Evolutionary conservation across 805 yeast genomes (phyloP).

Genomic region (Candida dendrica): DNA sequence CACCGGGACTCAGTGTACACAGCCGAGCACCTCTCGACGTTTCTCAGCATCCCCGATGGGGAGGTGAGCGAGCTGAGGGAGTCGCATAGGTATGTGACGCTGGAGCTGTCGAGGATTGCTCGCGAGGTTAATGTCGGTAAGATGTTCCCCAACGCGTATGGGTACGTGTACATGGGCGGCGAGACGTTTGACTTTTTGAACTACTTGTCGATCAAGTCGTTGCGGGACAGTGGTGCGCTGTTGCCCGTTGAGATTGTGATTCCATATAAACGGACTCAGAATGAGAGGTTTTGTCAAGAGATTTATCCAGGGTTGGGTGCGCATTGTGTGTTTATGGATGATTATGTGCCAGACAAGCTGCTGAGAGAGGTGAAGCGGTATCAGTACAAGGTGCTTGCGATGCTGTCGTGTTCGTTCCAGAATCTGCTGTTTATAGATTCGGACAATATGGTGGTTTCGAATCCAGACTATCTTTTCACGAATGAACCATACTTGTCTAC

Average conservation of each 20-base stretch:
- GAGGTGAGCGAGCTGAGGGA: conserved; percentile 4
- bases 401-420: conserved; percentile 69
- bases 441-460: conserved; percentile 57
- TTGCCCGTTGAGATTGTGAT: conserved; percentile 75
- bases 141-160: conserved; percentile 23
- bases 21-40: conserved; percentile 7
- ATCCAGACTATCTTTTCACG: conserved; percentile 45
- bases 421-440: conserved; percentile 67
- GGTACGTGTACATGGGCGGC: conserved; percentile 67
- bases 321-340: conserved; percentile 46
- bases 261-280: conserved; percentile 60
- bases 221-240: conserved; percentile 55
- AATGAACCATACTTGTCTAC: conserved; percentile 33
- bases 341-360: conserved; percentile 39
- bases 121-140: conserved; percentile 4
- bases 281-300: conserved; percentile 54
- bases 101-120: conserved; percentile 16
- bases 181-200: conserved; percentile 57
- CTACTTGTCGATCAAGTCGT: conserved; percentile 38
- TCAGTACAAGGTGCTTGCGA: conserved; percentile 62
- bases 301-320: conserved; percentile 56
- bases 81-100: conserved; percentile 12
- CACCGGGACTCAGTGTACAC: conserved; percentile 11
- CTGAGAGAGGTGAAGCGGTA: conserved; percentile 37
- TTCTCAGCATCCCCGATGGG: conserved; percentile 4